Evolutionary conservation across 225 moss, liverwort and hornwort genomes (phyloP).

Genomic region (Pleurozium schreberi): DNA sequence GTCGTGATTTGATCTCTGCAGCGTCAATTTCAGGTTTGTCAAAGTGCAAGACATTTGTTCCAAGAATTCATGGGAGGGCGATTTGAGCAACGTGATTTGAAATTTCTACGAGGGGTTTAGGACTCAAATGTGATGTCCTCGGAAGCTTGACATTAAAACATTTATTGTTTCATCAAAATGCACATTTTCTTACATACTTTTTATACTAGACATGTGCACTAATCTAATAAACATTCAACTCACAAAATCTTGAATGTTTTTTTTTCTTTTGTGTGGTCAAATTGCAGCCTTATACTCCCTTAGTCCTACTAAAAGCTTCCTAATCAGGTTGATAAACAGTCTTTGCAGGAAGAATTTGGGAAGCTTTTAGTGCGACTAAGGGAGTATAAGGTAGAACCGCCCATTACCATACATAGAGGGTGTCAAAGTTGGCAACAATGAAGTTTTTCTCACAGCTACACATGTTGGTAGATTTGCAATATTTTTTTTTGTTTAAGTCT

Average conservation of each 20-base stretch:
- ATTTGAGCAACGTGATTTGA: neutral
- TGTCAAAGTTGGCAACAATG: no score
- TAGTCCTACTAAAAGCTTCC: no score
- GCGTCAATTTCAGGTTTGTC: neutral
- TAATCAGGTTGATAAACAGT: no score
- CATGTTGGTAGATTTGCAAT: no score
- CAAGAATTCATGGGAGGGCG: neutral
- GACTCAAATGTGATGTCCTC: neutral
- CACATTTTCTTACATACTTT: neutral
- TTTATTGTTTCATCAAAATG: neutral
- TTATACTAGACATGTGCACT: neutral
- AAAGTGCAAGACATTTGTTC: neutral
- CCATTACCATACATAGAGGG: no score
- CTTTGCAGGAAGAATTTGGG: no score
- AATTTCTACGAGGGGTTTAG: neutral
- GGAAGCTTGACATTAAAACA: neutral
- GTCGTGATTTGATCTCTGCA: neutral
- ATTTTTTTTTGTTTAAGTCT: no score
- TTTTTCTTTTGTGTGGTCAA: neutral
- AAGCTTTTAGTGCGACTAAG: no score
- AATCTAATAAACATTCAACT: neutral
- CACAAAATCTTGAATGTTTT: neutral
- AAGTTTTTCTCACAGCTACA: no score
- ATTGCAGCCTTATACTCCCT: no score
- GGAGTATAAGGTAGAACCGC: no score